Percentiles rank a stretch among this genome's conserved stretches.
Conservation (phyloP, 2,329 filamentous ascomycete genomes). For the Epichloe coenophiala region DNA sequence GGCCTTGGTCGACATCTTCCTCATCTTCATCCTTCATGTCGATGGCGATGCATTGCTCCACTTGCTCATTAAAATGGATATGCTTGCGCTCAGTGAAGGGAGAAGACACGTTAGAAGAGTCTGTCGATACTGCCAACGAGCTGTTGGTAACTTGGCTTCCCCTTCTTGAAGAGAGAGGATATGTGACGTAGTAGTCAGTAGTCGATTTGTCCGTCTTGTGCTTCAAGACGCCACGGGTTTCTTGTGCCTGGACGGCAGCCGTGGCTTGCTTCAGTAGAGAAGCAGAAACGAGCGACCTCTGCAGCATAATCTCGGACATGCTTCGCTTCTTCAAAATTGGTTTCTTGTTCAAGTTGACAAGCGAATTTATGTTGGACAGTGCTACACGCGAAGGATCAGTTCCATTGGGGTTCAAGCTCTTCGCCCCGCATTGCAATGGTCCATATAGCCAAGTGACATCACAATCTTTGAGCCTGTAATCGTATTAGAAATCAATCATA, state of each 20-base stretch:
- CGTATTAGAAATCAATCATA: constrained; percentile 14
- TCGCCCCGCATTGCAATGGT: constrained; percentile 63
- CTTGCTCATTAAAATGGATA: constrained; percentile 93
- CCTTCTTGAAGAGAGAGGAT: constrained; percentile 47
- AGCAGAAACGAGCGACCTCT: constrained; percentile 74
- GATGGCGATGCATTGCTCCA: constrained; percentile 89
- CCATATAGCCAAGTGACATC: constrained; percentile 98
- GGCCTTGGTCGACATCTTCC: constrained; percentile 47
- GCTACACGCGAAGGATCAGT: constrained; percentile 27
- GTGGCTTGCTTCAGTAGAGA: constrained; percentile 83
- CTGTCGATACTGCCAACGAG: constrained; percentile 46
- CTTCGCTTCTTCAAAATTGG: constrained; percentile 93
- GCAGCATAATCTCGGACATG: constrained; percentile 90
- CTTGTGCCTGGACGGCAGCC: constrained; percentile 72
- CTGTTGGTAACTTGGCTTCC: constrained; percentile 51
- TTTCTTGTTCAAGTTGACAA: constrained; percentile 57
- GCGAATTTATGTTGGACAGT: constrained; percentile 45
- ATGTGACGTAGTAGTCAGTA: constrained; percentile 58
- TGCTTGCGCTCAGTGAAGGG: constrained; percentile 60
- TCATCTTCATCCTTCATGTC: constrained; percentile 72
- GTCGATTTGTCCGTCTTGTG: constrained; percentile 46
- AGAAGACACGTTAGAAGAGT: constrained; percentile 56
- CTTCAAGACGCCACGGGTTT: constrained; percentile 40
- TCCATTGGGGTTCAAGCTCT: constrained; percentile 35
- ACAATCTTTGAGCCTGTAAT: constrained; percentile 80